Evolutionary conservation across 148 eudicot species (phyloP), one percentile per base, ranked within the genome.

Genomic region (Camellia granthamiana): DNA sequence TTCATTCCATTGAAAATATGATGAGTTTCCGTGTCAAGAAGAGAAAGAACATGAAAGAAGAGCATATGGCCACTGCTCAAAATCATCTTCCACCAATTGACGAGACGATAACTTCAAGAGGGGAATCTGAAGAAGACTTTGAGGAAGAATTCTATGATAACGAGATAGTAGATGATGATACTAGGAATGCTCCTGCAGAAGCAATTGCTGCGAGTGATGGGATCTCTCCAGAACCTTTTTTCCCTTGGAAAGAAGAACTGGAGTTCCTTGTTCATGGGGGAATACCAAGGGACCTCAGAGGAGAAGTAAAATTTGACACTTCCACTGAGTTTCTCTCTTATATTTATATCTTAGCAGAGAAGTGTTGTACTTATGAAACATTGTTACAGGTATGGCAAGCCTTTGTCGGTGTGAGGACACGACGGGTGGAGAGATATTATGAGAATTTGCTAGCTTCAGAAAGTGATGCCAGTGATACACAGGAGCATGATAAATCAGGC

Each of bases 231-330:
- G 88, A 85, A 76, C 38, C 83, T 69, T 70, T 72, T 13, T 86
- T 84, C 77, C 89, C 93, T 68, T 88, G 88, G 92, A 91, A 89
- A 81, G 86, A 92, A 85, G 98, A 95, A 86, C 81, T 95, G 60
- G 94, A 90, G 87, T 88, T 85, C 81, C 98, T 95, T 68, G 98
- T 95, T 80, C 98, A 66, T 58, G 97, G 94, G 82, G 98, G 98
- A 78, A 89, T 95, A 62, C 98, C 98, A 64, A 90, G 89, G 91
- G 83, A 90, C 82, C 89, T 95, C 46, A 90, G 98, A 84, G 98
- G 98, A 80, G 98, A 95, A 97, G 98, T 95, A 85, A 64, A 56
- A 4, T 72, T 41, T 75, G 59, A 59, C 63, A 7, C 74, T 78
- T 75, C 21, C 43, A 62, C 10, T 55, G 51, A 21, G 54, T 30